Base-by-base conservation (phyloP, 1,284 basidiomycete species). In the Rhodofomes roseus region DNA sequence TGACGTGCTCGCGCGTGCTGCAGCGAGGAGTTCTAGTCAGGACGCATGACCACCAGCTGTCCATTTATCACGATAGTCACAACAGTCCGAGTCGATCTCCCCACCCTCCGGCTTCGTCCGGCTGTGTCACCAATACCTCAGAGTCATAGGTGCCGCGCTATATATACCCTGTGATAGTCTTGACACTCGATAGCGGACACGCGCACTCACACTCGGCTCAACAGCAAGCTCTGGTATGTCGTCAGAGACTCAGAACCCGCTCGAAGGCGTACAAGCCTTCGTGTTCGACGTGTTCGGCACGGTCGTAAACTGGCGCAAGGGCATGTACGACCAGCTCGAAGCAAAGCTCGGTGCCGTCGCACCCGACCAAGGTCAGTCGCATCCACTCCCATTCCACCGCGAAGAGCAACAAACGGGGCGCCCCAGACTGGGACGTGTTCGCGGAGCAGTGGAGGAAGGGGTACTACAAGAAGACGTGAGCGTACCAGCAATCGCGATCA, bases 261-360 rank as follows among this genome's bases (percentile, higher is more conserved):
- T 69, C 18, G 23, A 56, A 12, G 74, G 72, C 31, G 74, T 88
- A 14, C 78, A 85, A 55, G 85, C 79, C 0, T 76, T 84, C 43
- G 58, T 86, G 3, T 88, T 89, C 63, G 87, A 89, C 60, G 80
- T 84, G 7, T 83, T 87, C 58, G 86, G 86, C 9, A 89, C 86
- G 0, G 79, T 82, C 3, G 83, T 86, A 14, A 82, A 87, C 64
- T 88, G 85, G 85, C 76, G 78, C 56, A 73, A 73, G 5, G 79
- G 80, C 25, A 77, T 87, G 16, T 72, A 74, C 4, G 68, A 71
- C 4, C 76, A 81, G 51, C 69, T 88, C 7, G 58, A 71, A 48
- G 67, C 59, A 2, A 2, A 72, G 31, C n/a, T 58, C 64, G 22
- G 60, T 25, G 18, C 34, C 34, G 64, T 63, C 3, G 40, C 59